phyloP scores from a whole-genome alignment of 2,329 filamentous ascomycete species.

The Teratosphaeria epicoccoides region DNA sequence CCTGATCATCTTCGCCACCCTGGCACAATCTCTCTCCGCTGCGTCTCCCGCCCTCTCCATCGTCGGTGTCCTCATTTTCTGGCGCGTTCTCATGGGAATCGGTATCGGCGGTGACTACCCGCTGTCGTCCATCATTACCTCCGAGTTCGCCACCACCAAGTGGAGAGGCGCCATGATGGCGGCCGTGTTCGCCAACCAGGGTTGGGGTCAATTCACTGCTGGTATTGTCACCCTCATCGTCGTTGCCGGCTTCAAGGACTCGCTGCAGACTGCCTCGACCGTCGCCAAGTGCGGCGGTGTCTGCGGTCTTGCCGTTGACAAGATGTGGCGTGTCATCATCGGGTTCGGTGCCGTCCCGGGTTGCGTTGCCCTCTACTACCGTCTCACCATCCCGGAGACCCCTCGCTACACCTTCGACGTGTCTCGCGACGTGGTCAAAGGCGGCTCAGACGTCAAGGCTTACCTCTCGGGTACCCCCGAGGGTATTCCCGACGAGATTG shows the following conservation, averaged over 20 bases:
- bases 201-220: conserved; percentile 66
- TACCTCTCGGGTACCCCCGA: conserved; percentile 58
- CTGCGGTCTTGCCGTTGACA: conserved; percentile 65
- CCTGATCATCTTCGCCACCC: conserved; percentile 67
- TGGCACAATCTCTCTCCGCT: conserved; percentile 59
- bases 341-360: conserved; percentile 73
- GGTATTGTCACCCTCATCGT: conserved; percentile 65
- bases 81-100: conserved; percentile 69
- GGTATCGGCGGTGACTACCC: conserved; percentile 78
- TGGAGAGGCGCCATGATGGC: conserved; percentile 84
- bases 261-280: conserved; percentile 25
- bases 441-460: conserved; percentile 59
- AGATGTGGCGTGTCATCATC: conserved; percentile 77
- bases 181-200: conserved; percentile 78
- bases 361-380: conserved; percentile 73
- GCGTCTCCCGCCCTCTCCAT: conserved; percentile 51
- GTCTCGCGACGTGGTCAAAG: conserved; percentile 62
- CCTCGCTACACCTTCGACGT: conserved; percentile 83
- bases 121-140: conserved; percentile 71
- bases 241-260: conserved; percentile 28
- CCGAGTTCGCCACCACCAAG: conserved; percentile 77
- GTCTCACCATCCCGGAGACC: conserved; percentile 77
- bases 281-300: conserved; percentile 48
- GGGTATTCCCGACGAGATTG: conserved; percentile 55
- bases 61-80: conserved; percentile 63